These are phyloP conservation scores for Solanum verrucosum DNA, from an alignment of 257 asterid species.

Conservation along the genomic window DNA sequence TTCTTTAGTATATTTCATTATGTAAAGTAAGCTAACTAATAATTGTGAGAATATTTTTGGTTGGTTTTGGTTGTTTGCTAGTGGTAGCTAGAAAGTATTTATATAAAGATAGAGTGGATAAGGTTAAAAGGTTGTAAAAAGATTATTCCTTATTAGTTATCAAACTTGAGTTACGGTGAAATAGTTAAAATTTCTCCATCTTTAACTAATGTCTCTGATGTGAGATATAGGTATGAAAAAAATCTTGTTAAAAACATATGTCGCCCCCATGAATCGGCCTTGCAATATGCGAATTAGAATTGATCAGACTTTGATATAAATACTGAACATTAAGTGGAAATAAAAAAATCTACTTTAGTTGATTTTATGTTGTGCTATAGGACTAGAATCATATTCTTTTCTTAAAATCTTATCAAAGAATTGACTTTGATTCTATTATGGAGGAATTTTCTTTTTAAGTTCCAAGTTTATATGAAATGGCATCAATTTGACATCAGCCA, in stretches of 20 bases:
- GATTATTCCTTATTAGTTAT: background rate
- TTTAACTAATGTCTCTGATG: background rate
- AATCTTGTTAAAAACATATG: too few species aligned
- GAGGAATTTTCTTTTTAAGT: background rate
- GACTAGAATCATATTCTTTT: background rate
- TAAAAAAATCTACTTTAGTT: background rate
- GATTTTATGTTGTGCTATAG: background rate
- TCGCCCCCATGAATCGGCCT: accelerated
- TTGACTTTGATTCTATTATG: background rate
- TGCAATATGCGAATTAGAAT: background rate
- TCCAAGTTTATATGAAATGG: background rate
- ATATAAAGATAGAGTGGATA: background rate
- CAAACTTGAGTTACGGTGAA: accelerated
- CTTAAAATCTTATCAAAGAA: background rate
- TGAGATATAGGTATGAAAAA: background rate
- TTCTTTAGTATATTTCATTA: background rate
- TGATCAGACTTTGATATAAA: background rate
- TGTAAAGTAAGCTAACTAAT: background rate
- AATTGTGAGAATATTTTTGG: background rate
- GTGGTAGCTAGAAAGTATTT: background rate
- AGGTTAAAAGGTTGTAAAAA: background rate
- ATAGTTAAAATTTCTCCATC: background rate
- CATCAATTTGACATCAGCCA: background rate
- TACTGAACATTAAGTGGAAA: background rate
- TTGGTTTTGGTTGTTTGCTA: background rate